Percentiles rank a stretch among this genome's conserved stretches.
Conservation (phyloP, 129 eudicot species). For the Pseudognaphalium luteoalbum region DNA sequence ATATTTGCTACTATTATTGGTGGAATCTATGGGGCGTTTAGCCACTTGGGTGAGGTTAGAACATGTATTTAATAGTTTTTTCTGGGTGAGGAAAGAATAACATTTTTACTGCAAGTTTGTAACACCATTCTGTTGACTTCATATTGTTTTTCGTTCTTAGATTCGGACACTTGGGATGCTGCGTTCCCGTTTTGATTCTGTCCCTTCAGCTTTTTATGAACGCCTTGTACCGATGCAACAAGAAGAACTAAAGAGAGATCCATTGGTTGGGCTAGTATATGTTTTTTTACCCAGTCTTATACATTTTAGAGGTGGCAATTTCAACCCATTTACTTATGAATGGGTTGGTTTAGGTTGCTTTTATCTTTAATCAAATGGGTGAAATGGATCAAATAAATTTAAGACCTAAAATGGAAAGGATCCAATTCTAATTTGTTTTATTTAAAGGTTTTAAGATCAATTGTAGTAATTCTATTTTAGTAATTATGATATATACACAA, state of each 20-base stretch:
- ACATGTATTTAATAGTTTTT: not conserved
- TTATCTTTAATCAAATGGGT: not conserved
- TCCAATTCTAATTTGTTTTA: not conserved
- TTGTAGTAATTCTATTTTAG: not conserved
- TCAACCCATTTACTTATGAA: not conserved
- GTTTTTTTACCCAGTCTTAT: not conserved
- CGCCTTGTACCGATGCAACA: slow-evolving; percentile 78
- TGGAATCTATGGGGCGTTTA: slow-evolving; percentile 96
- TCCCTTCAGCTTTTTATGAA: slow-evolving; percentile 84
- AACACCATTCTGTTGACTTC: slow-evolving; percentile 12
- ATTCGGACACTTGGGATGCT: slow-evolving; percentile 98
- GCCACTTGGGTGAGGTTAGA: slow-evolving; percentile 99
- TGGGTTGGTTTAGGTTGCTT: not conserved
- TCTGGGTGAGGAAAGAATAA: not conserved
- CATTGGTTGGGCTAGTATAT: slow-evolving; percentile 39
- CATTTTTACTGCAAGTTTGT: not conserved
- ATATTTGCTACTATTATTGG: slow-evolving; percentile 84
- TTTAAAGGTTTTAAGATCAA: not conserved
- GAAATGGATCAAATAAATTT: not conserved
- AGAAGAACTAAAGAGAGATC: slow-evolving; percentile 43
- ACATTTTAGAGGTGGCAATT: not conserved
- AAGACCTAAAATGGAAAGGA: not conserved
- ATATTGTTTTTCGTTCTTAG: slow-evolving; percentile 37
- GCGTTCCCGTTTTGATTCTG: slow-evolving; percentile 90
- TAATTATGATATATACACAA: not conserved